These are phyloP conservation scores for Cyamopsis tetragonoloba DNA, from an alignment of 306 rosid species.

Conservation along the genomic window DNA sequence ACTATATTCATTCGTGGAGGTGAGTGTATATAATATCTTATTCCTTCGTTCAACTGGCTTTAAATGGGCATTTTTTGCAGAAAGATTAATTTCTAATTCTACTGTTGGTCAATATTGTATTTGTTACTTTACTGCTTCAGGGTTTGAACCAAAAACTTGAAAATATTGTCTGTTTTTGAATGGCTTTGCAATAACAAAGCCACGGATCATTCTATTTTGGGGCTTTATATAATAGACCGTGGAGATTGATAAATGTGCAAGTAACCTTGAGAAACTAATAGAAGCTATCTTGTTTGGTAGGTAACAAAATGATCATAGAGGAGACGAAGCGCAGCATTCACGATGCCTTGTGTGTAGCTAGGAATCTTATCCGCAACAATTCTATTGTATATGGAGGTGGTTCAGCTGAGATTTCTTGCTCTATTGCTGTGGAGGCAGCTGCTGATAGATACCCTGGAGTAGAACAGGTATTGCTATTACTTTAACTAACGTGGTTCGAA, in stretches of 20 bases:
- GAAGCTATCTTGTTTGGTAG: slow-evolving; percentile 38
- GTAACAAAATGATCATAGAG: slow-evolving; percentile 97
- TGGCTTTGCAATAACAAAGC: neutral
- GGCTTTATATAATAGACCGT: neutral
- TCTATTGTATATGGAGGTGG: slow-evolving; percentile 99
- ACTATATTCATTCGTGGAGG: slow-evolving; percentile 95
- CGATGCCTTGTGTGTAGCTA: slow-evolving; percentile 92
- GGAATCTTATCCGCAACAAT: slow-evolving; percentile 96
- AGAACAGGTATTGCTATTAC: slow-evolving; percentile 65
- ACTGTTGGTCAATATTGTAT: neutral
- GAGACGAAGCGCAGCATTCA: slow-evolving; percentile 98
- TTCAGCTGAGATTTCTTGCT: slow-evolving; percentile 85
- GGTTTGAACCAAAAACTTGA: neutral
- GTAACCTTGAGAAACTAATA: slow-evolving; percentile 19
- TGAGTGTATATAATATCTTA: slow-evolving; percentile 22
- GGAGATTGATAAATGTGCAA: neutral
- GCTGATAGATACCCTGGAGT: slow-evolving; percentile 92
- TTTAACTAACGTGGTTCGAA: neutral
- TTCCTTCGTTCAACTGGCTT: neutral
- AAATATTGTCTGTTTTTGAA: neutral
- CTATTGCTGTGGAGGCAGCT: slow-evolving; percentile 88
- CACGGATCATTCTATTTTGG: neutral
- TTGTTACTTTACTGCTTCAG: neutral
- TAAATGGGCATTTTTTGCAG: no score
- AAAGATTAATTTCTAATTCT: neutral